phyloP scores from a whole-genome alignment of 148 eudicot genomes.

The Spergularia marina region DNA sequence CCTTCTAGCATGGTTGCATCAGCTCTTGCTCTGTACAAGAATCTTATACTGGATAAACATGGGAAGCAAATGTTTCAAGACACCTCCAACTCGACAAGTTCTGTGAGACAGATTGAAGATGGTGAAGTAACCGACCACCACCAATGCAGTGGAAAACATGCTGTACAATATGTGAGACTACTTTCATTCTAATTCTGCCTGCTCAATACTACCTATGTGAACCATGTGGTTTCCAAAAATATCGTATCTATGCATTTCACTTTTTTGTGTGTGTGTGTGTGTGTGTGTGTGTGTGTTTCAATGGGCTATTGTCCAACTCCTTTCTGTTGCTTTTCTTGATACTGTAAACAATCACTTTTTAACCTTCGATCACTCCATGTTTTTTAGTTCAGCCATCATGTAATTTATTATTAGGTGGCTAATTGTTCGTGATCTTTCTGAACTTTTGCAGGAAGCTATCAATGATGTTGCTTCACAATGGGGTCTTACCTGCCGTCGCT shows the following conservation, averaged over 20 bases:
- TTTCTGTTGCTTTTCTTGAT: background rate
- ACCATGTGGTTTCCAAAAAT: too few relatives aligned
- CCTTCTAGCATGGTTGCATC: slow-evolving; percentile 61
- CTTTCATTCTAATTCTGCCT: too few relatives aligned
- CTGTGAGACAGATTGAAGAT: slow-evolving; percentile 12
- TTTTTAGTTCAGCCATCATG: background rate
- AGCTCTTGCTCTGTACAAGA: slow-evolving; percentile 61
- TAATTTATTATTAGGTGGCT: background rate
- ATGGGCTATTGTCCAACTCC: background rate
- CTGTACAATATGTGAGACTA: background rate
- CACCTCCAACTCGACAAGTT: slow-evolving; percentile 16
- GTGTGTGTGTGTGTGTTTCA: background rate
- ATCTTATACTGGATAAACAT: slow-evolving; percentile 30
- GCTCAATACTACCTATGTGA: too few relatives aligned
- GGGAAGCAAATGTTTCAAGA: slow-evolving; percentile 13
- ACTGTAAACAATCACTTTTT: background rate
- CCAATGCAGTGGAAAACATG: background rate
- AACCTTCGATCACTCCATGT: background rate
- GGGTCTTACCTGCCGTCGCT: slow-evolving; percentile 90
- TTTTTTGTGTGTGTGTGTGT: too few relatives aligned
- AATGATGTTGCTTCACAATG: slow-evolving; percentile 82
- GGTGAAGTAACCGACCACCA: slow-evolving; percentile 3
- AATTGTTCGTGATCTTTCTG: background rate
- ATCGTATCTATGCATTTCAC: too few relatives aligned
- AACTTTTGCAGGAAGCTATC: slow-evolving; percentile 54